These are phyloP conservation scores for Tausonia pullulans DNA, from an alignment of 1,284 basidiomycete genomes.

Conservation along the genomic window DNA sequence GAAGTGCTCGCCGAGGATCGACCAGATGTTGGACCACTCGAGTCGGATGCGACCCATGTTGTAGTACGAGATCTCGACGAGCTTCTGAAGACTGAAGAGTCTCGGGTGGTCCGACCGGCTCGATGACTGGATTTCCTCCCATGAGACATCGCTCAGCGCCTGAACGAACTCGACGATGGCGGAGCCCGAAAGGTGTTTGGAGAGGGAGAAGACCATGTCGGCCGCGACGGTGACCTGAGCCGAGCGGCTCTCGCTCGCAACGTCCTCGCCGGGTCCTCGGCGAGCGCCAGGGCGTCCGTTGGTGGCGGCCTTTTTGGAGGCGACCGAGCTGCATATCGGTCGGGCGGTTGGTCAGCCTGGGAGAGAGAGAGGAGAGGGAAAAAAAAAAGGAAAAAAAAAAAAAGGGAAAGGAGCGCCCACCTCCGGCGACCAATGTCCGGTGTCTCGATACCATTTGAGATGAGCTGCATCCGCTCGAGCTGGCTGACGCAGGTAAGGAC, in stretches of 20 bases:
- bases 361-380: neutral
- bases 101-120: constrained; percentile 86
- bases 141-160: constrained; percentile 91
- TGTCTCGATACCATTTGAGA: constrained; percentile 72
- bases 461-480: constrained; percentile 92
- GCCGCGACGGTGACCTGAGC: constrained; percentile 97
- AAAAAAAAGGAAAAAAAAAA: neutral
- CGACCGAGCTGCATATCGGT: neutral
- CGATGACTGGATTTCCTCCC: constrained; percentile 98
- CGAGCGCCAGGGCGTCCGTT: constrained; percentile 13
- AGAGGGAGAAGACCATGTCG: constrained; percentile 97
- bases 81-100: constrained; percentile 93
- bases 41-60: constrained; percentile 98
- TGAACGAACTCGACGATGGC: constrained; percentile 98
- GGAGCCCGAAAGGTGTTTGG: constrained; percentile 83
- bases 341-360: neutral
- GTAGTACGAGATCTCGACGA: constrained; percentile 99
- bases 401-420: constrained; percentile 38
- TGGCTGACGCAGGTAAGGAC: constrained; percentile 92
- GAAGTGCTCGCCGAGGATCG: constrained; percentile 96
- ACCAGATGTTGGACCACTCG: constrained; percentile 98
- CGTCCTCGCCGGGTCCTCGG: constrained; percentile 64
- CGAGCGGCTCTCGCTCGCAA: constrained; percentile 92
- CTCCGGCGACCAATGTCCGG: constrained; percentile 68
- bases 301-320: constrained; percentile 1